Evolutionary conservation across 2,329 filamentous ascomycete genomes (phyloP).

Genomic region (Diaporthe citri): DNA sequence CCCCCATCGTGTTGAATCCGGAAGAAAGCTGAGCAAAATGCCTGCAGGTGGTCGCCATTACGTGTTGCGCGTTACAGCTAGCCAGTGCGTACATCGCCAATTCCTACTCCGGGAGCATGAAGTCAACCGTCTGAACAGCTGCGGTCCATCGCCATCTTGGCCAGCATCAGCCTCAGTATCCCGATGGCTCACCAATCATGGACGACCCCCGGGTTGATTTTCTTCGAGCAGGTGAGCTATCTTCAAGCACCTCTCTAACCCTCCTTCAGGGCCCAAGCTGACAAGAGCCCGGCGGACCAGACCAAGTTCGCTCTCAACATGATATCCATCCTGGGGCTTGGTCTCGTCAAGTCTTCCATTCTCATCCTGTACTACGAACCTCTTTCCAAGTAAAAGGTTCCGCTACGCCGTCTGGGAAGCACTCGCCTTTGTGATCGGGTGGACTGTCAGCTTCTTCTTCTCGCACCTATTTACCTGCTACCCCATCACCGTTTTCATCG

Average conservation of each 20-base stretch:
- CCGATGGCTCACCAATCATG: conserved; percentile 13
- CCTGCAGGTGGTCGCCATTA: not conserved
- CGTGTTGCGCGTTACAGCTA: conserved; percentile 8
- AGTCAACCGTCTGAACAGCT: not conserved
- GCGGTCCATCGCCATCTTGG: conserved; percentile 3
- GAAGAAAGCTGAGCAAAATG: not conserved
- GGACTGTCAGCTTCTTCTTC: conserved; percentile 27
- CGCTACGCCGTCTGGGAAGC: not conserved
- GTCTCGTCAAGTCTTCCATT: conserved; percentile 15
- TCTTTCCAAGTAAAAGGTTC: not conserved
- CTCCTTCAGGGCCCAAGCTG: not conserved
- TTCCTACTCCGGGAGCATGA: not conserved
- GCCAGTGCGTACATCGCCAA: not conserved
- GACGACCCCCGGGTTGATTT: conserved; percentile 15
- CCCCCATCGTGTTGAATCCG: too few species aligned
- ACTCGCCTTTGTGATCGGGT: not conserved
- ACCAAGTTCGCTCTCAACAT: conserved; percentile 18
- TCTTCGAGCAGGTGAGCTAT: not conserved
- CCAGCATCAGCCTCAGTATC: conserved; percentile 9
- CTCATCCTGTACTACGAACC: conserved; percentile 21
- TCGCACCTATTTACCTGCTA: conserved; percentile 15
- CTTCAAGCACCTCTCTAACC: too few species aligned
- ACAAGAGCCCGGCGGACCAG: not conserved
- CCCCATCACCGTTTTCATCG: conserved; percentile 15
- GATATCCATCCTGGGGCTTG: conserved; percentile 16